phyloP scores from a whole-genome alignment of 371 early-diverging fungal genomes.

The Apophysomyces ossiformis region DNA sequence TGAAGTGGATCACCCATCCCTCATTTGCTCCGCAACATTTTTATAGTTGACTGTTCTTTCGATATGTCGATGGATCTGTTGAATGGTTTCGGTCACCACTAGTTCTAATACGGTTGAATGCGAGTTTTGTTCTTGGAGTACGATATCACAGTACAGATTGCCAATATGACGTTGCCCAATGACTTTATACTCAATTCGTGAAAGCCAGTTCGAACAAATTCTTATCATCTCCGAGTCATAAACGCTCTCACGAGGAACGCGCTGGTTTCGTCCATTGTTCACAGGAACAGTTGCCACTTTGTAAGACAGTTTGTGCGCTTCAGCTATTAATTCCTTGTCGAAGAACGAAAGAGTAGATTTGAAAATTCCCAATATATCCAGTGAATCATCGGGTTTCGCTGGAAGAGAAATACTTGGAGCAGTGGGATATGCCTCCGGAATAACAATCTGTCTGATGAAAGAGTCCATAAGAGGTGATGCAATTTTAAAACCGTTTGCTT shows the following conservation, averaged over 20 bases:
- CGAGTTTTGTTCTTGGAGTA: conserved; percentile 1
- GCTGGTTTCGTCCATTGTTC: neutral
- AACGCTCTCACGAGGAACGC: conserved; percentile 11
- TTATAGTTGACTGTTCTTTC: conserved; percentile 13
- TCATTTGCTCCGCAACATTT: conserved; percentile 10
- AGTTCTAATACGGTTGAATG: neutral
- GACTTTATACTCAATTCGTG: neutral
- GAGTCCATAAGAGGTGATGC: conserved; percentile 27
- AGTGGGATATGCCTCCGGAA: conserved; percentile 17
- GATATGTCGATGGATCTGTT: conserved; percentile 18
- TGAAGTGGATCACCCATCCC: conserved; percentile 26
- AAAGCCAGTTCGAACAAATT: conserved; percentile 10
- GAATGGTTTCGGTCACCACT: conserved; percentile 3
- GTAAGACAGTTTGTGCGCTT: neutral
- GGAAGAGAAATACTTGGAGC: conserved; percentile 15
- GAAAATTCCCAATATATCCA: conserved; percentile 1
- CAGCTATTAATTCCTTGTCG: neutral
- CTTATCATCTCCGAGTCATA: conserved; percentile 14
- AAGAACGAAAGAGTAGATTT: neutral
- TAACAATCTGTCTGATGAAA: conserved; percentile 19
- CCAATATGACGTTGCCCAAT: neutral
- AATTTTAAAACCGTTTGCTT: conserved; percentile 13
- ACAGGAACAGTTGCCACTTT: neutral
- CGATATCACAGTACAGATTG: neutral
- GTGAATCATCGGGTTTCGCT: conserved; percentile 11